phyloP scores from a whole-genome alignment of 2,329 filamentous ascomycete species.

The Xylariaceae sp. region DNA sequence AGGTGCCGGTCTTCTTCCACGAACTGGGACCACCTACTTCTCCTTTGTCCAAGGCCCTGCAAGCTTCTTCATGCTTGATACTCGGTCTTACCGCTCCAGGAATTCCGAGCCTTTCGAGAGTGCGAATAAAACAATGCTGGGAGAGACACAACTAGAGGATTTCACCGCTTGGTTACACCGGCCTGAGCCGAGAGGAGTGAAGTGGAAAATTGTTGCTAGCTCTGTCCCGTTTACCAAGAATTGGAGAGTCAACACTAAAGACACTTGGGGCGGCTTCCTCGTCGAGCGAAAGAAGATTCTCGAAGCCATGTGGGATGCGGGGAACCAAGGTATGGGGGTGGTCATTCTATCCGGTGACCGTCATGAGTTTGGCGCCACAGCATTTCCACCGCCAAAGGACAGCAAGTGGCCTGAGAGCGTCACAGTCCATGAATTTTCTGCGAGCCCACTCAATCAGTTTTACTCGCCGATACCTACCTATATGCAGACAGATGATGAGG shows the following conservation, averaged over 20 bases:
- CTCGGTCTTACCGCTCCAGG: constrained; percentile 81
- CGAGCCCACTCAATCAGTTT: constrained; percentile 91
- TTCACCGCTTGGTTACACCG: constrained; percentile 77
- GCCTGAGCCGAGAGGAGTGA: constrained; percentile 76
- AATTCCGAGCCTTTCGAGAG: constrained; percentile 65
- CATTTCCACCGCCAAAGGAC: constrained; percentile 67
- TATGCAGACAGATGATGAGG: constrained; percentile 77
- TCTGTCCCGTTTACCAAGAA: constrained; percentile 97
- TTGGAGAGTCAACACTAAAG: constrained; percentile 85
- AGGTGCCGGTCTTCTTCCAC: constrained; percentile 42
- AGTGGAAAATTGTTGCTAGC: constrained; percentile 92
- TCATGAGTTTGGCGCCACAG: constrained; percentile 95
- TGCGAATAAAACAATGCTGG: constrained; percentile 84
- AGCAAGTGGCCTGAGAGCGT: constrained; percentile 68
- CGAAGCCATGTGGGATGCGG: constrained; percentile 90
- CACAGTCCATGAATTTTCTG: constrained; percentile 88
- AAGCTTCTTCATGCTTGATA: constrained; percentile 94
- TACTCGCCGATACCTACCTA: constrained; percentile 87
- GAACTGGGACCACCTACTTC: constrained; percentile 77
- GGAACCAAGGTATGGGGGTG: constrained; percentile 76
- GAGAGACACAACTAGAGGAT: constrained; percentile 76
- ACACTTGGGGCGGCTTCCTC: constrained; percentile 95
- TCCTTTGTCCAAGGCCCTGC: constrained; percentile 89
- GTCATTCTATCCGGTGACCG: constrained; percentile 87
- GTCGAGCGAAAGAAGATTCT: constrained; percentile 78